phyloP scores from a whole-genome alignment of 1,284 basidiomycete species.

The Erythrobasidium hasegawianum region DNA sequence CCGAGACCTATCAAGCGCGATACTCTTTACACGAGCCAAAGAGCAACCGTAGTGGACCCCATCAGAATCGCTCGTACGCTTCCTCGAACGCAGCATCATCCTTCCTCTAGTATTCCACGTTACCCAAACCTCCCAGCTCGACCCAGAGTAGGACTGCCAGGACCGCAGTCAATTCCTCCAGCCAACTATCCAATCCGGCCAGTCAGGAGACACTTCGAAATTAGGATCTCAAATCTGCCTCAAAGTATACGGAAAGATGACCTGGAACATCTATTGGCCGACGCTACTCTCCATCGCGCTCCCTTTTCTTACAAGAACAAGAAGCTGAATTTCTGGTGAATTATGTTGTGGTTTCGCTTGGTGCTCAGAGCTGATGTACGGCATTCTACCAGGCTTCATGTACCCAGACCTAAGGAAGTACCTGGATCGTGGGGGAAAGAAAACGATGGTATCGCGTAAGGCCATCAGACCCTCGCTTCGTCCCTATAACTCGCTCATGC shows the following conservation, averaged over 20 bases:
- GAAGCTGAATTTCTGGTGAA: constrained; percentile 29
- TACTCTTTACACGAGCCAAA: neutral
- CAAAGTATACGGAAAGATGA: constrained; percentile 14
- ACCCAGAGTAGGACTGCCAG: too few relatives aligned
- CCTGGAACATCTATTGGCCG: constrained; percentile 11
- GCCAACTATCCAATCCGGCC: neutral
- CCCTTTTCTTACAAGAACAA: constrained; percentile 21
- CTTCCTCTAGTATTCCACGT: neutral
- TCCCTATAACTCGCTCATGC: too few relatives aligned
- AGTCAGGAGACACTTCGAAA: constrained; percentile 17
- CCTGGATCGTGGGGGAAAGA: constrained; percentile 18
- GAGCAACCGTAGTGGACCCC: neutral
- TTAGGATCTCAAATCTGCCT: constrained; percentile 19
- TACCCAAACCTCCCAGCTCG: constrained; percentile 1
- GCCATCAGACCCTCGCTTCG: too few relatives aligned
- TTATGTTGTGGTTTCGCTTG: neutral
- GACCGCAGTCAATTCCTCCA: too few relatives aligned
- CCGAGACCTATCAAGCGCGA: constrained; percentile 20
- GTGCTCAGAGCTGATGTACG: too few relatives aligned
- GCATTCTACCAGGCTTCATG: too few relatives aligned
- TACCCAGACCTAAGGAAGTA: neutral
- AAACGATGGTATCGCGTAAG: constrained; percentile 22
- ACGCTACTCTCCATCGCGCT: constrained; percentile 19
- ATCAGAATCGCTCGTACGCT: neutral
- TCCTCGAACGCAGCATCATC: neutral